phyloP scores from a whole-genome alignment of 495 filamentous ascomycete species.

The Trichoderma reesei region DNA sequence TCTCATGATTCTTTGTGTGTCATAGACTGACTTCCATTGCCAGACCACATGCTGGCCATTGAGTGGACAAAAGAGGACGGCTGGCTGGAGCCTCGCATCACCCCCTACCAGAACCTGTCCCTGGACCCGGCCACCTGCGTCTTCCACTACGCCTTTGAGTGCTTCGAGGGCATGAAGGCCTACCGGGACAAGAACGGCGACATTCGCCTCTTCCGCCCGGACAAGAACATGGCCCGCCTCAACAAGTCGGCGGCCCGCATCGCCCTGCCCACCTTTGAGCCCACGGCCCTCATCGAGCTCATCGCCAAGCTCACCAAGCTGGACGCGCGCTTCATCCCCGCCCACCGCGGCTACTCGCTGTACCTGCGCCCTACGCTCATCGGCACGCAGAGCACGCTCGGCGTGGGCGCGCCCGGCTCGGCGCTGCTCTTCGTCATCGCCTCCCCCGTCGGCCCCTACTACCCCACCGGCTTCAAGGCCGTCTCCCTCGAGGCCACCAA shows the following conservation, averaged over 20 bases:
- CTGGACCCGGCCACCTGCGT: slow-evolving; percentile 95
- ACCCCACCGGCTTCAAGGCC: slow-evolving; percentile 95
- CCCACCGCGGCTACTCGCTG: slow-evolving; percentile 75
- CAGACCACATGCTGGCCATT: slow-evolving; percentile 93
- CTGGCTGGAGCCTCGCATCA: slow-evolving; percentile 74
- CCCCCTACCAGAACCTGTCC: slow-evolving; percentile 91
- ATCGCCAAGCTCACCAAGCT: slow-evolving; percentile 69
- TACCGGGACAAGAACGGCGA: slow-evolving; percentile 71
- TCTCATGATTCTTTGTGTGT: too few species aligned
- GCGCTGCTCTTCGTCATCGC: slow-evolving; percentile 92
- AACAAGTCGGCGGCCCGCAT: slow-evolving; percentile 85
- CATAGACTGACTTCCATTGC: too few species aligned
- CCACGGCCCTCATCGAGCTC: slow-evolving; percentile 61
- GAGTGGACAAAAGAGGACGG: slow-evolving; percentile 76
- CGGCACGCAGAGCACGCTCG: slow-evolving; percentile 86
- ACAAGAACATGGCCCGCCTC: slow-evolving; percentile 90
- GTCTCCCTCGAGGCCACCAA: slow-evolving; percentile 86
- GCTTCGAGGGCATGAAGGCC: slow-evolving; percentile 98
- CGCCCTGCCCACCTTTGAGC: slow-evolving; percentile 75
- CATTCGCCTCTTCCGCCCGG: slow-evolving; percentile 83
- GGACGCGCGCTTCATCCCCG: slow-evolving; percentile 82
- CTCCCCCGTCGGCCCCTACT: slow-evolving; percentile 94
- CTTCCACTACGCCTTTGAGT: slow-evolving; percentile 96
- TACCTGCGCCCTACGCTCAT: slow-evolving; percentile 97
- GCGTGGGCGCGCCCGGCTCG: slow-evolving; percentile 81